Evolutionary conservation across 495 filamentous ascomycete species (phyloP), one percentile per base, ranked within the genome.

Genomic region (Trypethelium eluteriae): DNA sequence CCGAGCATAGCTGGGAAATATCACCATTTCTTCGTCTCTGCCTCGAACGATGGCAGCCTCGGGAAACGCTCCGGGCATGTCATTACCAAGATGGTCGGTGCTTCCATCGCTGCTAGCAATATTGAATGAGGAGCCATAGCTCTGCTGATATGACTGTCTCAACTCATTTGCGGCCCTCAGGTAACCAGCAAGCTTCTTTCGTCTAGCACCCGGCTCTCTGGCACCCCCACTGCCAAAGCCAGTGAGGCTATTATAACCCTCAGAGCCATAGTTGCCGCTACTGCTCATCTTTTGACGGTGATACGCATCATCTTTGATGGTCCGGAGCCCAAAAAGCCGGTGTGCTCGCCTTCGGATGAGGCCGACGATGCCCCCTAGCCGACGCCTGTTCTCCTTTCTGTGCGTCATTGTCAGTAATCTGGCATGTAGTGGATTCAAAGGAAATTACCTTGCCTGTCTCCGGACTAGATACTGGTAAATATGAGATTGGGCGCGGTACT

Each of bases 1-100:
- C 74, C 90, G 81, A 53, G 90, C 89, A 78, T 98, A 95, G 71
- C 90, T 93, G 7, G 94, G 94, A 72, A 97, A 99, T 14, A 98
- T 71, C 11, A 98, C 83, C 86, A 99, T 89, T 79, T 97, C 90
- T 77, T 96, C 93, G 69, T 89, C 85, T 32, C 89, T 92, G 47
- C 84, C 88, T 7, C 86, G 81, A 32, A 88, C 85, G 63, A 96
- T 88, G 12, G 88, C 84, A 18, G 91, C 88, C 69, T 95, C 87
- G 1, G 91, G 90, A 70, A 92, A 96, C 3, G 88, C 82, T 2
- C 87, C 89, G 0, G 89, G 88, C 16, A 59, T 68, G 5, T 67
- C 62, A 10, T 41, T 38, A 25, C 64, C 62, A 3, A 47, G 5
- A 38, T 72, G 66, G n/a, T 70, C 49, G n/a, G 89, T 88, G 38